A percentile compares a stretch with the other conserved stretches of the same genome.
Conservation (phyloP, 2,329 filamentous ascomycete species). For the Aspergillus latus region DNA sequence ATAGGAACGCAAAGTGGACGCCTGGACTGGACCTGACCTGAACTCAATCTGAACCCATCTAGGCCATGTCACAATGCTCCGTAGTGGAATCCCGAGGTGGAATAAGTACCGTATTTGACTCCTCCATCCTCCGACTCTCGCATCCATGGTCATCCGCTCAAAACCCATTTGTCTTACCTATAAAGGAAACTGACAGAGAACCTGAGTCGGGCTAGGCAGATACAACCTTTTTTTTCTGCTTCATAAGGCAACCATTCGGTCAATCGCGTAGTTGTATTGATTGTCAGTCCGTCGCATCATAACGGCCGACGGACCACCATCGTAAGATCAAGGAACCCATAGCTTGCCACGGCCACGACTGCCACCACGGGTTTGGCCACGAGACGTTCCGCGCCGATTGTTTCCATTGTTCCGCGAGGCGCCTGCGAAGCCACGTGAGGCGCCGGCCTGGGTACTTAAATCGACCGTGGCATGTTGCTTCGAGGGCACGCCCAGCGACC, state of each 20-base stretch:
- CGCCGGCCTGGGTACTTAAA: slow-evolving; percentile 34
- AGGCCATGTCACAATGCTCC: slow-evolving; percentile 13
- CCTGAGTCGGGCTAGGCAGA: slow-evolving; percentile 22
- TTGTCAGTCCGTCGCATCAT: slow-evolving; percentile 24
- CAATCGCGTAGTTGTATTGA: slow-evolving; percentile 21
- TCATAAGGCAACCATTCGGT: slow-evolving; percentile 24
- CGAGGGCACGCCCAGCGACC: slow-evolving; percentile 33
- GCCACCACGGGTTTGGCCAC: slow-evolving; percentile 28
- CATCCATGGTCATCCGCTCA: slow-evolving; percentile 18
- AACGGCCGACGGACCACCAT: slow-evolving; percentile 18
- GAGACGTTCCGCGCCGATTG: slow-evolving; percentile 37
- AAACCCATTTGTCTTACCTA: slow-evolving; percentile 22
- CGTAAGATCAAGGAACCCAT: slow-evolving; percentile 45
- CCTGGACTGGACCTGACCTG: slow-evolving; percentile 3
- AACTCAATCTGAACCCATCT: slow-evolving; percentile 4
- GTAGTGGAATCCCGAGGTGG: slow-evolving; percentile 10
- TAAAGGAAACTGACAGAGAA: slow-evolving; percentile 19
- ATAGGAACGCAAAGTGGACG: slow-evolving; percentile 6
- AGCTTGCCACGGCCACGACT: slow-evolving; percentile 44
- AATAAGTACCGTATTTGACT: slow-evolving; percentile 21
- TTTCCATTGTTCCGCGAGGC: slow-evolving; percentile 33
- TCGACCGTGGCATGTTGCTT: slow-evolving; percentile 33
- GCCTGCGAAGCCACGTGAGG: slow-evolving; percentile 35
- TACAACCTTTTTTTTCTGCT: slow-evolving; percentile 18
- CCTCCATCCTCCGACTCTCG: slow-evolving; percentile 17